These are phyloP conservation scores for Smallanthus sonchifolius DNA, from an alignment of 129 eudicot species.

Conservation along the genomic window DNA sequence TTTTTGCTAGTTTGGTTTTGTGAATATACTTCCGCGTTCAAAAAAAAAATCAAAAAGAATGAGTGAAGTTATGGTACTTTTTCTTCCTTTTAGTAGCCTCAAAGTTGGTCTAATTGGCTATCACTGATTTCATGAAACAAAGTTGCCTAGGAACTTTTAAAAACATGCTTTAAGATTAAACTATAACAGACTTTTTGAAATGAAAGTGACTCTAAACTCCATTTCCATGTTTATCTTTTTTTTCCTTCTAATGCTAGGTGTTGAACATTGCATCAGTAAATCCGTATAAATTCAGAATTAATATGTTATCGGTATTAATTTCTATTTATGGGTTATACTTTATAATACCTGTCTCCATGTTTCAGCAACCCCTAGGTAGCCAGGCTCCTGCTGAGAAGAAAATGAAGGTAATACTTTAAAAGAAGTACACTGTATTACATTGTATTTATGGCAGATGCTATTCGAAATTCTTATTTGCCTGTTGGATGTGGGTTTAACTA, in stretches of 20 bases:
- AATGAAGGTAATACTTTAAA: constrained; percentile 46
- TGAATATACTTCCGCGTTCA: too few species aligned
- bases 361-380: constrained; percentile 63
- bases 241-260: not conserved
- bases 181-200: not conserved
- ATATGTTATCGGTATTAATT: not conserved
- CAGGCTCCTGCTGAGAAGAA: constrained; percentile 37
- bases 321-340: not conserved
- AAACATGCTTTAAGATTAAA: not conserved
- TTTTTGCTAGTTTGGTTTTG: too few species aligned
- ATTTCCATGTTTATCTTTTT: not conserved
- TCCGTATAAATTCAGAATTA: not conserved
- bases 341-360: constrained; percentile 23
- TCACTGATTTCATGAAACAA: not conserved
- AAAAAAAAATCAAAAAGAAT: not conserved
- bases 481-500: too few species aligned
- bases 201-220: not conserved
- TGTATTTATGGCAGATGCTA: not conserved
- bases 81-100: not conserved
- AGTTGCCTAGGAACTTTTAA: not conserved
- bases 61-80: not conserved
- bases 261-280: not conserved
- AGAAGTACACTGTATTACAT: not conserved
- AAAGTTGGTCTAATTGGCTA: not conserved
- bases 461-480: not conserved